phyloP scores from a whole-genome alignment of 1,284 basidiomycete genomes.

The Apiotrichum gracile region DNA sequence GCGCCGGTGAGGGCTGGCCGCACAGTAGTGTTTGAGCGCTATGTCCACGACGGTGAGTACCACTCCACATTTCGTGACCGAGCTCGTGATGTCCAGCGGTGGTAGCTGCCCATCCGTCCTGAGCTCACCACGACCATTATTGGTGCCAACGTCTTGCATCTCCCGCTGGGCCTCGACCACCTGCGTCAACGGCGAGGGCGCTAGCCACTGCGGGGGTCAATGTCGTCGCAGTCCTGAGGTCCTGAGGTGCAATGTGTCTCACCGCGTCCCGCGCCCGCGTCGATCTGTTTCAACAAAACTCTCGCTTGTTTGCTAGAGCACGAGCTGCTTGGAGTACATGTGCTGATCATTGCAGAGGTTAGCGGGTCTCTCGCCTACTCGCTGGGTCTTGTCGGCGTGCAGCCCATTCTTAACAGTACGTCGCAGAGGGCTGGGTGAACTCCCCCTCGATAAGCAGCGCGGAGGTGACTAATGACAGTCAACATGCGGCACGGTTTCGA shows the following conservation, averaged over 20 bases:
- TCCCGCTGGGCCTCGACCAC: too few species aligned
- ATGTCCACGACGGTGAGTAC: background rate
- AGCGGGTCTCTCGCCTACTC: background rate
- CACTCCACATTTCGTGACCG: background rate
- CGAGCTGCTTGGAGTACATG: too few species aligned
- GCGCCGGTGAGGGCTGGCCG: background rate
- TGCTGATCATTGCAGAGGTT: background rate
- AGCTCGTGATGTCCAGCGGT: background rate
- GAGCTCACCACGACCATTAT: too few species aligned
- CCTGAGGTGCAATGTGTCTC: too few species aligned
- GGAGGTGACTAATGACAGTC: background rate
- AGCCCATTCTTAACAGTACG: background rate
- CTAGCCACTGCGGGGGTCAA: too few species aligned
- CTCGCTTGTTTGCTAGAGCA: too few species aligned
- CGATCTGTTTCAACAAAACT: too few species aligned
- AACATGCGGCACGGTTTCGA: background rate
- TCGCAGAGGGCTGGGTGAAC: too few species aligned
- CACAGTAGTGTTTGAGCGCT: conserved; percentile 53
- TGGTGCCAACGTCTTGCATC: too few species aligned
- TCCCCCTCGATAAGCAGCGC: background rate
- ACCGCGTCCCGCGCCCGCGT: too few species aligned
- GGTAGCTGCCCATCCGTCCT: background rate
- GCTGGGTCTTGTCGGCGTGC: background rate
- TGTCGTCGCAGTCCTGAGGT: too few species aligned
- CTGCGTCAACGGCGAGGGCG: too few species aligned